Evolutionary conservation across 179 eudicot species (phyloP).

Genomic region (Silene noctiflora): DNA sequence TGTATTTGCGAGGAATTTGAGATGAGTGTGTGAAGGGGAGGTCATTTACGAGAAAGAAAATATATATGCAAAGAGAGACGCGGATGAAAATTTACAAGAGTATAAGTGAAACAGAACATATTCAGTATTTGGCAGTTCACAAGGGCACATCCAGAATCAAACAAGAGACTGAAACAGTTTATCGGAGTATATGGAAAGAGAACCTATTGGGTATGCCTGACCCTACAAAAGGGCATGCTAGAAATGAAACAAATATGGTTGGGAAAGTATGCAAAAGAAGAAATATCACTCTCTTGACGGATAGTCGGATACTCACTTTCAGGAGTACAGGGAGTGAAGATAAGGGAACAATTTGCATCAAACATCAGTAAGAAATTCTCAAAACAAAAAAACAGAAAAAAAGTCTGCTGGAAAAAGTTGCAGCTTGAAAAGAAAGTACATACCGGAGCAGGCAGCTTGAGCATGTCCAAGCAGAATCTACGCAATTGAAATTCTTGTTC

Average conservation of each 20-base stretch:
- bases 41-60: neutral
- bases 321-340: neutral
- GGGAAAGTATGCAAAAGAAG: neutral
- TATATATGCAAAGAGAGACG: neutral
- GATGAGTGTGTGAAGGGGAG: neutral
- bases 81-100: neutral
- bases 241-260: neutral
- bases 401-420: neutral
- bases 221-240: neutral
- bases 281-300: neutral
- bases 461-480: conserved; percentile 65
- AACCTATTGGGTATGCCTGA: neutral
- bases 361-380: neutral
- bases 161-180: neutral
- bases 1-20: neutral
- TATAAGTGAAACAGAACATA: neutral
- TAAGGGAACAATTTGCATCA: neutral
- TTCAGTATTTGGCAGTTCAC: neutral
- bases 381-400: neutral
- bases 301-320: neutral
- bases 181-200: neutral
- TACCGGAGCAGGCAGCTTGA: conserved; percentile 56
- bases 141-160: neutral
- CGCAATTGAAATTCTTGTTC: conserved; percentile 66
- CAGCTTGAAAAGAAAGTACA: neutral